Conservation (phyloP, 2,329 filamentous ascomycete genomes). For the Zymoseptoria ardabiliae region DNA sequence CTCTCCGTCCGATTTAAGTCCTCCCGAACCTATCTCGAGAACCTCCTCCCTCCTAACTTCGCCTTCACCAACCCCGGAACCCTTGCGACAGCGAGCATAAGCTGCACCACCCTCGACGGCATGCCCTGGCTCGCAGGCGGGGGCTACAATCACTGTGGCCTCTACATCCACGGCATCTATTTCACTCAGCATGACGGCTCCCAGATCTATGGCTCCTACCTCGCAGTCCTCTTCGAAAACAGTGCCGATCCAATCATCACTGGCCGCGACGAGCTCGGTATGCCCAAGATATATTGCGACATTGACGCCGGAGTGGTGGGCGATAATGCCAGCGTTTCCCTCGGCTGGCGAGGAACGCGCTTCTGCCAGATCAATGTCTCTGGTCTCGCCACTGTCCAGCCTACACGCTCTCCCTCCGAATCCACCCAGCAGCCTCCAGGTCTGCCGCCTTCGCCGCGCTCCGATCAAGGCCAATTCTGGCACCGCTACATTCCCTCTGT, state of each 20-base stretch:
- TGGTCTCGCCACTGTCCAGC: slow-evolving; percentile 5
- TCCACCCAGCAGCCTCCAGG: slow-evolving; percentile 1
- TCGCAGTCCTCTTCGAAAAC: slow-evolving; percentile 53
- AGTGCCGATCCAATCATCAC: slow-evolving; percentile 54
- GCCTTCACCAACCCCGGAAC: slow-evolving; percentile 34
- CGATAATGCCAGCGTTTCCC: slow-evolving; percentile 9
- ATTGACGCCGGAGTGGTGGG: slow-evolving; percentile 19
- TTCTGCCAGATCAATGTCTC: slow-evolving; percentile 12
- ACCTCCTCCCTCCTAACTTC: slow-evolving; percentile 33
- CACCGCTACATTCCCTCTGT: slow-evolving; percentile 47
- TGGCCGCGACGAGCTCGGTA: slow-evolving; percentile 54
- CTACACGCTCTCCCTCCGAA: slow-evolving; percentile 3
- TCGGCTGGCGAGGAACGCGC: slow-evolving; percentile 11
- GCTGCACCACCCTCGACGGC: slow-evolving; percentile 34
- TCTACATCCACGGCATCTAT: slow-evolving; percentile 57
- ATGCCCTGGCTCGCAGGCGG: slow-evolving; percentile 56
- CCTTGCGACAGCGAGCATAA: slow-evolving; percentile 33
- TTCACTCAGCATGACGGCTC: slow-evolving; percentile 37
- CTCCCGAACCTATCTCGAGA: slow-evolving; percentile 35
- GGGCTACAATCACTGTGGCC: slow-evolving; percentile 51
- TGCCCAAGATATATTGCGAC: slow-evolving; percentile 43
- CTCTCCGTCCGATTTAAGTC: slow-evolving; percentile 36
- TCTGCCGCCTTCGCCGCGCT: not conserved
- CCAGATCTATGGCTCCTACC: slow-evolving; percentile 45
- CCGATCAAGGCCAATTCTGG: slow-evolving; percentile 13